phyloP scores from a whole-genome alignment of 768 basidiomycete genomes.

The Rickenella mellea region DNA sequence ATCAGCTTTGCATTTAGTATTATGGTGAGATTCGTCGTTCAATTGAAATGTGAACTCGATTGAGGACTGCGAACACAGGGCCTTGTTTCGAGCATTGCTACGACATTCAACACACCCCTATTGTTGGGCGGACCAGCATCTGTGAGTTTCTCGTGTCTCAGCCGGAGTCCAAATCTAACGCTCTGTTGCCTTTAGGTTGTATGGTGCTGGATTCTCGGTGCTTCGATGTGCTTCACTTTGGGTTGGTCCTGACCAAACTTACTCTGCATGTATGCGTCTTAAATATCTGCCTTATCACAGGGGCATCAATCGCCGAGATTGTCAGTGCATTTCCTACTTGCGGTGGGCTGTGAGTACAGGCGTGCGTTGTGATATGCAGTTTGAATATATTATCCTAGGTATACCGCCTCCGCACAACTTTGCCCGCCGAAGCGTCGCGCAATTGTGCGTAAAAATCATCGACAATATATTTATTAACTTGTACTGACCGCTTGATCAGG shows the following conservation, averaged over 20 bases:
- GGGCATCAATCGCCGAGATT: constrained; percentile 66
- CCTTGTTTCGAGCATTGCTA: constrained; percentile 66
- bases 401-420: constrained; percentile 74
- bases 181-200: constrained; percentile 28
- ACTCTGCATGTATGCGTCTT: neutral
- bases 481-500: constrained; percentile 20
- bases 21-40: constrained; percentile 34
- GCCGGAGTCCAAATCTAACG: neutral
- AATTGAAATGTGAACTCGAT: neutral
- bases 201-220: constrained; percentile 73
- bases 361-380: neutral
- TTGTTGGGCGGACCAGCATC: constrained; percentile 61
- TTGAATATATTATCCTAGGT: constrained; percentile 27
- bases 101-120: constrained; percentile 70
- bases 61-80: constrained; percentile 28
- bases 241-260: constrained; percentile 24
- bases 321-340: constrained; percentile 71
- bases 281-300: constrained; percentile 8
- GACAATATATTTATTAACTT: neutral
- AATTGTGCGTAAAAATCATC: constrained; percentile 28
- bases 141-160: constrained; percentile 25
- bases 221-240: constrained; percentile 64
- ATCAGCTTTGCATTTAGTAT: constrained; percentile 74
- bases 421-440: constrained; percentile 58
- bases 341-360: constrained; percentile 48